Base-by-base conservation (phyloP, 2,329 filamentous ascomycete genomes). In the Macrophomina pseudophaseolina region DNA sequence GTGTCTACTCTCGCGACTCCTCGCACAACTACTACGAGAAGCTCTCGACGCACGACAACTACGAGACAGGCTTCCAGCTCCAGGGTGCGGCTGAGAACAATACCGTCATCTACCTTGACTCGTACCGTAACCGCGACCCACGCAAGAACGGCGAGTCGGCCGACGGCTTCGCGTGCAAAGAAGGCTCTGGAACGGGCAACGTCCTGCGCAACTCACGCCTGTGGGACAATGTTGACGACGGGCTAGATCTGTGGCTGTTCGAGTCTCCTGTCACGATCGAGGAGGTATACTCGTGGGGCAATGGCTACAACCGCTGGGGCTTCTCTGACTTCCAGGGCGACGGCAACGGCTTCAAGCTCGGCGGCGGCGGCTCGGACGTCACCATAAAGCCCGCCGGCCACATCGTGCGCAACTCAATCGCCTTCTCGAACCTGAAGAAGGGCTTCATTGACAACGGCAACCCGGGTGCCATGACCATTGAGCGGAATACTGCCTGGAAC, bases 161-260 rank as follows among this genome's bases (percentile, higher is more conserved):
- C 9, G 83, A 85, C 64, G 83, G 83, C 0, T 82, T 84, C 52
- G 83, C 78, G 1, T 80, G 78, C 71, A 85, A 85, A 71, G 78
- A 81, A 52, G 83, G 83, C 6, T 75, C 72, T 1, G 83, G 83
- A 3, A 76, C 77, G 23, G 83, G 83, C 8, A 85, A 85, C 60
- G 69, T 80, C 1, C 69, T 84, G 6, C 78, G 79, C 33, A 81
- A 80, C 5, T 80, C 81, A 0, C 78, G 83, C 18, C 75, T 84
- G 0, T 85, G 81, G 81, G 78, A 85, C 64, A 85, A 85, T 38
- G 83, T 84, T 6, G 83, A 85, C 46, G 83, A 85, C 63, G 83
- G 83, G 1, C 73, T 83, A 5, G 81, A 83, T 69, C 72, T 83
- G 0, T 83, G 72, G 71, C 70, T 69, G 73, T 84, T 83, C 67